Evolutionary conservation across 768 basidiomycete genomes (phyloP).

Genomic region (Pisolithus orientalis): DNA sequence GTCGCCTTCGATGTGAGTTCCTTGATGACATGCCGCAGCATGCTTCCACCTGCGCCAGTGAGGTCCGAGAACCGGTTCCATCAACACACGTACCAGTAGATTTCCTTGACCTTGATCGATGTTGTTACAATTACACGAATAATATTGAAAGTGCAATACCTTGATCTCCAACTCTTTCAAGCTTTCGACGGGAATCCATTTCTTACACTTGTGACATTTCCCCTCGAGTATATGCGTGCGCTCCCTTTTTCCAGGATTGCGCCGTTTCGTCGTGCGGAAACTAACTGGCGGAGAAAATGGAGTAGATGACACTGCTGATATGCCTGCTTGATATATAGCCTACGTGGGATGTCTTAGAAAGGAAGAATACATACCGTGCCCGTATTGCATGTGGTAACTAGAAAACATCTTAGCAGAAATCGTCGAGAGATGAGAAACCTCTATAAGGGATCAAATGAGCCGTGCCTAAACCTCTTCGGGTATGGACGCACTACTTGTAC

Average conservation of each 20-base stretch:
- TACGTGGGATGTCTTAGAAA: background rate
- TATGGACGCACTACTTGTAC: constrained; percentile 61
- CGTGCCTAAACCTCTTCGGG: background rate
- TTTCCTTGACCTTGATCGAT: constrained; percentile 54
- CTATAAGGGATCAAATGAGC: constrained; percentile 10
- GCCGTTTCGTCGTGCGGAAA: constrained; percentile 46
- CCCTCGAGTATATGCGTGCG: constrained; percentile 57
- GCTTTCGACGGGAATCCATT: constrained; percentile 70
- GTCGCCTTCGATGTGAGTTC: constrained; percentile 50
- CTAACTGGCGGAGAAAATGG: constrained; percentile 75
- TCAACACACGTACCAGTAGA: constrained; percentile 59
- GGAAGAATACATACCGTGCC: constrained; percentile 47
- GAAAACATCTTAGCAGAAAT: constrained; percentile 1
- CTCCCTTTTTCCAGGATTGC: constrained; percentile 51
- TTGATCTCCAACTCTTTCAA: constrained; percentile 70
- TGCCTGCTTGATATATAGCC: constrained; percentile 38
- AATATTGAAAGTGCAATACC: constrained; percentile 27
- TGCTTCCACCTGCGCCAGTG: constrained; percentile 66
- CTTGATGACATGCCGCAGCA: constrained; percentile 69
- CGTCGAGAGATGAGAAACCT: constrained; percentile 5
- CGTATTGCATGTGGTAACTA: constrained; percentile 82
- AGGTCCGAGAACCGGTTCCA: constrained; percentile 4
- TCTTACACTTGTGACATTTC: constrained; percentile 69
- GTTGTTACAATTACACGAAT: background rate
- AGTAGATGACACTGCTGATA: constrained; percentile 58